These are phyloP conservation scores for Hypoxylon perforatum DNA, from an alignment of 495 filamentous ascomycete species.

Conservation along the genomic window DNA sequence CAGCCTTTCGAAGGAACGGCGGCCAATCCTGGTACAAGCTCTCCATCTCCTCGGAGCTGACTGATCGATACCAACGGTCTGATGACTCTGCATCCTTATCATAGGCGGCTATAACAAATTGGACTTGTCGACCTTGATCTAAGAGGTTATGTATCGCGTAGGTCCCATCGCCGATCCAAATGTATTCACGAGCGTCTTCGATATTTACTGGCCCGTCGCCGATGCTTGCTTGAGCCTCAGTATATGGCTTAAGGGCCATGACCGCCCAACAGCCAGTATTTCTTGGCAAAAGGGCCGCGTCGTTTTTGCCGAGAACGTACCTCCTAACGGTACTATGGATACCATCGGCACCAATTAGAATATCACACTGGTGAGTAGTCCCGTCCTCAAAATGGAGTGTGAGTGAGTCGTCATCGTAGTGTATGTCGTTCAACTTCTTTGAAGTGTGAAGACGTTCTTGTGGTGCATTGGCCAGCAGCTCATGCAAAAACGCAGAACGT, in stretches of 20 bases:
- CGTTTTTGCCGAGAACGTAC: conserved; percentile 23
- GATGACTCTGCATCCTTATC: conserved; percentile 18
- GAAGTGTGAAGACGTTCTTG: conserved; percentile 24
- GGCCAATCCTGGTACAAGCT: conserved; percentile 25
- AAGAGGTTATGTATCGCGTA: conserved; percentile 31
- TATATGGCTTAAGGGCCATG: conserved; percentile 32
- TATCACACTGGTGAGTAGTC: conserved; percentile 48
- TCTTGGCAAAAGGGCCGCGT: conserved; percentile 15
- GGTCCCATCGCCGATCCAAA: conserved; percentile 17
- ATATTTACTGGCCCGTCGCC: conserved; percentile 19
- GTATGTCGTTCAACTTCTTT: conserved; percentile 28
- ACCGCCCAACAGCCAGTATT: conserved; percentile 27
- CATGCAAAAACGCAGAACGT: conserved; percentile 17
- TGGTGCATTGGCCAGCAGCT: conserved; percentile 19
- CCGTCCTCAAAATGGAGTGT: conserved; percentile 49
- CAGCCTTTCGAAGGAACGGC: conserved; percentile 13
- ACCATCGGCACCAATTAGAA: conserved; percentile 63
- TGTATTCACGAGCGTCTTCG: conserved; percentile 27
- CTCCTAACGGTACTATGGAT: conserved; percentile 53
- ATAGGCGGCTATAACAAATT: conserved; percentile 23
- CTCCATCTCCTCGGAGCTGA: conserved; percentile 29
- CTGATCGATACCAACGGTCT: conserved; percentile 15
- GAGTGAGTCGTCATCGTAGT: conserved; percentile 17
- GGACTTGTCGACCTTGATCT: conserved; percentile 26
- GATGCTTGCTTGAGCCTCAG: conserved; percentile 19